A percentile compares a stretch with the other conserved stretches of the same genome.
Conservation (phyloP, 2,329 filamentous ascomycete genomes). For the Xylariaceae sp. region DNA sequence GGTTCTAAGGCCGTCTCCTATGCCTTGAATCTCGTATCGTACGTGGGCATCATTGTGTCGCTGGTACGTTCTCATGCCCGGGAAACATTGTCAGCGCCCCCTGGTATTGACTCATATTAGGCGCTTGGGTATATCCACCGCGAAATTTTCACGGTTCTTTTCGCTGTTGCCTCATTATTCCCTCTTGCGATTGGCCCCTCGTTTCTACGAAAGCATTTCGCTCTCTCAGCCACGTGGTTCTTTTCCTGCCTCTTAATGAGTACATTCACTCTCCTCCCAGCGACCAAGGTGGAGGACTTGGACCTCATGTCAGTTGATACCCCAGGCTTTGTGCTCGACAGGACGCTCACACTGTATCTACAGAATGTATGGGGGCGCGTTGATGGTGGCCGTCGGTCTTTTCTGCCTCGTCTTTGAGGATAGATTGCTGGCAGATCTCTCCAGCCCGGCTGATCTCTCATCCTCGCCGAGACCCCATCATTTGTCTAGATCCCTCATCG, state of each 20-base stretch:
- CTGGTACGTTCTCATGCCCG: constrained; percentile 48
- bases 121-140: constrained; percentile 89
- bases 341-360: constrained; percentile 11
- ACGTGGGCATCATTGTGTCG: constrained; percentile 71
- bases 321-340: neutral
- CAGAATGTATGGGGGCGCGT: constrained; percentile 65
- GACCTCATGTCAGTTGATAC: constrained; percentile 30
- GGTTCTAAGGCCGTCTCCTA: constrained; percentile 54
- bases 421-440: constrained; percentile 43
- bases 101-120: constrained; percentile 37
- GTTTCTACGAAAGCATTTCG: constrained; percentile 63
- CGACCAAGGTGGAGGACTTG: constrained; percentile 75
- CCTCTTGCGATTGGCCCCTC: constrained; percentile 65
- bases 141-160: constrained; percentile 78
- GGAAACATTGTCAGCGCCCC: neutral
- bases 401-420: constrained; percentile 79
- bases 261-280: constrained; percentile 77
- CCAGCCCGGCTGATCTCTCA: constrained; percentile 25
- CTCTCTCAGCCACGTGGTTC: constrained; percentile 66
- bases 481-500: constrained; percentile 55
- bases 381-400: constrained; percentile 73
- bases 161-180: constrained; percentile 71
- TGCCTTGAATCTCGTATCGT: constrained; percentile 57
- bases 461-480: constrained; percentile 31
- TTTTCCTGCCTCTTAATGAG: constrained; percentile 79